Percentiles rank a stretch among this genome's conserved stretches.
These are phyloP conservation scores for Remersonia thermophila DNA, from an alignment of 2,329 filamentous ascomycete species.

Conservation along the genomic window DNA sequence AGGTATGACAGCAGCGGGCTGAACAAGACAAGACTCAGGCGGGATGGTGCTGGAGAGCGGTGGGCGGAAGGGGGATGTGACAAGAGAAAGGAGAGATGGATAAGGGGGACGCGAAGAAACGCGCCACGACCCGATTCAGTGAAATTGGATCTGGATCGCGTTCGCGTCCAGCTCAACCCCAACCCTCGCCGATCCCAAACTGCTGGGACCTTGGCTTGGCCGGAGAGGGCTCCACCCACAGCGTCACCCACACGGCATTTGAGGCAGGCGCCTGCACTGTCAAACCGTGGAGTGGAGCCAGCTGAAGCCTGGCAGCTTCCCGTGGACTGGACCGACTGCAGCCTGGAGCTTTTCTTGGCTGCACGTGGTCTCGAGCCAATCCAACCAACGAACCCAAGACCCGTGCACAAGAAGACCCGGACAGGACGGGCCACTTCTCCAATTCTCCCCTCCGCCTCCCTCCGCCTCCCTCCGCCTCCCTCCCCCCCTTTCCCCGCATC, in stretches of 20 bases:
- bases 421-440: too few relatives aligned
- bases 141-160: neutral
- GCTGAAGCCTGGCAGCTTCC: too few relatives aligned
- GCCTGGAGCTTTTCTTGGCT: too few relatives aligned
- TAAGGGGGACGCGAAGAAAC: slow-evolving; percentile 16
- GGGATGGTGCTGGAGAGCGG: neutral
- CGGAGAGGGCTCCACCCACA: neutral
- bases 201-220: slow-evolving; percentile 5
- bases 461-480: too few relatives aligned
- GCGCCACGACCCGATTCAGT: too few relatives aligned
- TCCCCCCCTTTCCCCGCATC: too few relatives aligned
- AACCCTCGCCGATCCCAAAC: slow-evolving; percentile 1
- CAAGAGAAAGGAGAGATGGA: neutral
- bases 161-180: too few relatives aligned
- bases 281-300: neutral
- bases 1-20: too few relatives aligned
- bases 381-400: neutral
- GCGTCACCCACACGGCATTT: neutral
- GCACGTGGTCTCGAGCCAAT: neutral
- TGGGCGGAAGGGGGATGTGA: neutral
- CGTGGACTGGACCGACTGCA: too few relatives aligned
- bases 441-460: too few relatives aligned
- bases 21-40: neutral
- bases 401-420: neutral
- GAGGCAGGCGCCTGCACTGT: too few relatives aligned